Percentiles rank a stretch among this genome's conserved stretches.
These are phyloP conservation scores for Pseudocercospora ulei DNA, from an alignment of 2,329 filamentous ascomycete species.

Conservation along the genomic window DNA sequence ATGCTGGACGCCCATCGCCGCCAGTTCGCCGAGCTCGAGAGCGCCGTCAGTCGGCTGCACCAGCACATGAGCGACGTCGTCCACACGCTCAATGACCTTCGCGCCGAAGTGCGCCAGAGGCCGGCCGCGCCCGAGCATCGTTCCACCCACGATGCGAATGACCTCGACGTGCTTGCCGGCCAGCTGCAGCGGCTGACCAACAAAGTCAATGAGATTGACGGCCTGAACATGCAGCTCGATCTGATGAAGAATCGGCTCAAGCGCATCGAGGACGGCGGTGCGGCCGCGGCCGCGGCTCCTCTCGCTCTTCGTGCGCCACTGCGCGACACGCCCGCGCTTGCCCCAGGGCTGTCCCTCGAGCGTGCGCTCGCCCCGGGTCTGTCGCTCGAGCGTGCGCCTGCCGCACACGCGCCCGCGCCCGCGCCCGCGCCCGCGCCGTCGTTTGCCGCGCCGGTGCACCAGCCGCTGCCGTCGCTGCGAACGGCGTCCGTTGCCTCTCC, in stretches of 20 bases:
- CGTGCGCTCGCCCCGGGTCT: neutral
- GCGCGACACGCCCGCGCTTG: conserved; percentile 3
- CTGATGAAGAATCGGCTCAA: conserved; percentile 43
- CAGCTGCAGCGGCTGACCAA: conserved; percentile 35
- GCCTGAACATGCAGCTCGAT: conserved; percentile 41
- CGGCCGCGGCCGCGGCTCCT: conserved; percentile 11
- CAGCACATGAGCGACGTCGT: conserved; percentile 35
- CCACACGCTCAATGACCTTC: conserved; percentile 34
- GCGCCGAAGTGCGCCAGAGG: conserved; percentile 32
- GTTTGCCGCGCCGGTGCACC: conserved; percentile 8
- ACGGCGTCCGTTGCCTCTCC: conserved; percentile 23
- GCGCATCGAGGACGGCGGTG: conserved; percentile 28
- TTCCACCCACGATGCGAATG: conserved; percentile 28
- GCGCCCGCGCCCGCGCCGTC: conserved; percentile 2
- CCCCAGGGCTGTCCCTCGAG: conserved; percentile 2
- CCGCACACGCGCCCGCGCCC: conserved; percentile 10
- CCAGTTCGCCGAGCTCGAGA: conserved; percentile 38
- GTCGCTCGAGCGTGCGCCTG: conserved; percentile 5
- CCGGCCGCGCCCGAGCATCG: conserved; percentile 18
- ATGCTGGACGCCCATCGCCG: conserved; percentile 36
- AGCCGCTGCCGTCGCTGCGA: conserved; percentile 28
- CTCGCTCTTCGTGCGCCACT: neutral
- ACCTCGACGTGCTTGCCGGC: conserved; percentile 40
- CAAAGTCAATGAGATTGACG: conserved; percentile 42
- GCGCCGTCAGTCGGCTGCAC: conserved; percentile 36